These are phyloP conservation scores for Leavenworthia alabamica DNA, from an alignment of 345 rosid species.

Conservation along the genomic window DNA sequence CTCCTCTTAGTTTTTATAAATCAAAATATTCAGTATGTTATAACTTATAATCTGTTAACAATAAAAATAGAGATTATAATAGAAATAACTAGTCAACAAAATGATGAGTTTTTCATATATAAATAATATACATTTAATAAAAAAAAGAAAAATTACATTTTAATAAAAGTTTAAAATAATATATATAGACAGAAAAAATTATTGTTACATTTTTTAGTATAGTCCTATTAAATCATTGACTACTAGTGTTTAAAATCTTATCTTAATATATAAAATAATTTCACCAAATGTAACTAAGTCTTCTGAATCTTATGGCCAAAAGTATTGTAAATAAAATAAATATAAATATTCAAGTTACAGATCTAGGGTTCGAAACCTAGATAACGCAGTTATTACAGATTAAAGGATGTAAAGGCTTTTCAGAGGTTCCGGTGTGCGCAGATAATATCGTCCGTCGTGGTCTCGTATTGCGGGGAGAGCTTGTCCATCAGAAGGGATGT, in stretches of 20 bases:
- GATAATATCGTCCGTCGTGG: too few species aligned
- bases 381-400: too few species aligned
- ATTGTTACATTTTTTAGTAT: not conserved
- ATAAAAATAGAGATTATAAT: not conserved
- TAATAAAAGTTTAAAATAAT: not conserved
- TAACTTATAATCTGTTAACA: not conserved
- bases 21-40: too few species aligned
- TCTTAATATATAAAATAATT: not conserved
- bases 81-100: not conserved
- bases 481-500: too few species aligned
- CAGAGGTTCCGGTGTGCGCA: too few species aligned
- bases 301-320: not conserved
- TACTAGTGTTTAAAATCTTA: not conserved
- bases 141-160: too few species aligned
- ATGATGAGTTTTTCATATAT: not conserved
- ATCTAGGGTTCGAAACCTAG: too few species aligned
- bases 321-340: not conserved
- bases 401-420: too few species aligned
- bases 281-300: not conserved
- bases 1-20: not conserved
- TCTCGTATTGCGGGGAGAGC: too few species aligned
- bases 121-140: too few species aligned
- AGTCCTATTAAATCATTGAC: not conserved
- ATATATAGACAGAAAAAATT: not conserved
- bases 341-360: too few species aligned